Evolutionary conservation across 345 rosid species (phyloP), one percentile per base, ranked within the genome.

Genomic region (Turnera subulata): DNA sequence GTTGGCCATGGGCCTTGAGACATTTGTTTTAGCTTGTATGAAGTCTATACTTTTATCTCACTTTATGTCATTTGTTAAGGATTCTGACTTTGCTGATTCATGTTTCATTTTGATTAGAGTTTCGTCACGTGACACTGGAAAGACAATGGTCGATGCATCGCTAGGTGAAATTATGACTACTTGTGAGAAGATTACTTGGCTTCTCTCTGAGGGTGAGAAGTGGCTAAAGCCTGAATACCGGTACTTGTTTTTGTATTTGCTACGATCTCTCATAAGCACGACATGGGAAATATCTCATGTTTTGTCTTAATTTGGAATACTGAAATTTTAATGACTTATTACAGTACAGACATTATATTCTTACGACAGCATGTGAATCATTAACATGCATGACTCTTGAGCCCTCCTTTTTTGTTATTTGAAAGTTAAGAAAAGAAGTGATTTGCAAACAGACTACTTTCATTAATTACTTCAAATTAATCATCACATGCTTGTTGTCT

Each of bases 141-240:
- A 89, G 83, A 93, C 99, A 54, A 93, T 86, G 96, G 85, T 93
- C 6, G 99, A 93, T 76, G 97, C 96, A 59, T 93, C 99, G 55
- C 65, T 93, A 58, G 99, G 99, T 61, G 99, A 93, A 59, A 93
- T 93, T 65, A 89, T 89, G 99, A 93, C 99, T 39, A 93, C 99
- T n/a, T 93, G 97, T 58, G 99, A 93, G 82, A 93, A 93, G 84
- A 87, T 93, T 55, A 85, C 95, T 59, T 93, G 99, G 99, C 97
- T 93, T 75, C 84, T 93, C 57, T 82, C 99, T 2, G 97, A 93
- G 86, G 99, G 99, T 10, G 99, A 93, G 73, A 77, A 68, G 61
- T 93, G 97, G 97, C 82, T 89, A 65, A 87, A 81, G 79, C 99
- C 99, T 78, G 97, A 89, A 76, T 73, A 72, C 71, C 63, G 97